Evolutionary conservation across 371 early-diverging fungal species (phyloP).

Genomic region (Rozella allomycis): DNA sequence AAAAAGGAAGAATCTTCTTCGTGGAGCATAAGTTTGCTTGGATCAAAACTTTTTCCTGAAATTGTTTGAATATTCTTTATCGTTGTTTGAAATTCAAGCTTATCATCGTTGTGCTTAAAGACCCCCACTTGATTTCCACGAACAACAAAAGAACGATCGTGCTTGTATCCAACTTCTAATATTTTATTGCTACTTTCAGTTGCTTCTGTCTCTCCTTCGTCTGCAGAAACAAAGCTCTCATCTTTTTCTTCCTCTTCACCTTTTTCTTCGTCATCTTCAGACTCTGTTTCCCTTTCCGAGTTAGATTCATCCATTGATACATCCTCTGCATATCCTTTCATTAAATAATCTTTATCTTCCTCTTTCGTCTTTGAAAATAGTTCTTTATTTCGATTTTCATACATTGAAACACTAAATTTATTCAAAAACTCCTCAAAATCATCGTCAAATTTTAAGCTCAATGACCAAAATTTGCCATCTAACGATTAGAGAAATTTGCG

Average conservation of each 20-base stretch:
- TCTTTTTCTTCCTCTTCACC: constrained; percentile 7
- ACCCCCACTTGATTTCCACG: constrained; percentile 67
- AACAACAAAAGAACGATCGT: constrained; percentile 58
- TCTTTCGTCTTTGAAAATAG: constrained; percentile 18
- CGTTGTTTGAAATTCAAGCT: constrained; percentile 37
- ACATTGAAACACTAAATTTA: constrained; percentile 36
- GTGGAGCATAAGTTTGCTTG: constrained; percentile 40
- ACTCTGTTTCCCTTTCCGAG: constrained; percentile 1
- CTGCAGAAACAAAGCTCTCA: not conserved
- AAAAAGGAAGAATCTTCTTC: constrained; percentile 51
- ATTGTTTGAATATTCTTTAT: constrained; percentile 32
- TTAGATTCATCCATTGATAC: constrained; percentile 20
- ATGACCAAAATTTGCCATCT: constrained; percentile 48
- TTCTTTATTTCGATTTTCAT: constrained; percentile 29
- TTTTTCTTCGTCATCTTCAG: constrained; percentile 7
- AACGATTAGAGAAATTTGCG: too few relatives aligned
- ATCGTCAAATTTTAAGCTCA: constrained; percentile 25
- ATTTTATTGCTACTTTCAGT: constrained; percentile 25
- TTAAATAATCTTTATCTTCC: constrained; percentile 35
- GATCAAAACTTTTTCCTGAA: constrained; percentile 20
- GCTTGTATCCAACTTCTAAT: constrained; percentile 47
- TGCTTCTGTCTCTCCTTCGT: not conserved
- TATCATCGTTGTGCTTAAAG: constrained; percentile 42
- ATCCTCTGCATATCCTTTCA: constrained; percentile 41
- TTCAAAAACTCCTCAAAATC: constrained; percentile 22